Conservation (phyloP, 2,329 filamentous ascomycete genomes). For the Shiraia sp. region DNA sequence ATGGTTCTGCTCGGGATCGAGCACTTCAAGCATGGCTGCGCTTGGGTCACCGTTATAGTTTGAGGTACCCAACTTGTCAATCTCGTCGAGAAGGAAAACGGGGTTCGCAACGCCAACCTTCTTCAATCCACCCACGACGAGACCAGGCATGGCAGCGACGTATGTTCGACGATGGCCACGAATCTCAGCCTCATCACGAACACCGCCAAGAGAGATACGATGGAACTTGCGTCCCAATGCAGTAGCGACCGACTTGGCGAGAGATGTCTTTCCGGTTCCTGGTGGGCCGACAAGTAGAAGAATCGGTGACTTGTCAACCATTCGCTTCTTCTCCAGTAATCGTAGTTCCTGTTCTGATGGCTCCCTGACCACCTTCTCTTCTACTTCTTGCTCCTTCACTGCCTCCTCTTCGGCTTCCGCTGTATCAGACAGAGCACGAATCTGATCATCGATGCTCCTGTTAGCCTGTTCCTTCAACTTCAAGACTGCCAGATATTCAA, state of each 20-base stretch:
- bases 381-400: conserved; percentile 44
- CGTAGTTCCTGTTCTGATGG: conserved; percentile 64
- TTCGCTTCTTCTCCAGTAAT: conserved; percentile 76
- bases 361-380: conserved; percentile 46
- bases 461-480: conserved; percentile 93
- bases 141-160: conserved; percentile 96
- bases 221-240: conserved; percentile 95
- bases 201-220: conserved; percentile 92
- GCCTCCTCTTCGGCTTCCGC: conserved; percentile 40
- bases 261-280: conserved; percentile 92
- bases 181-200: conserved; percentile 95
- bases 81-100: conserved; percentile 94
- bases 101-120: conserved; percentile 96
- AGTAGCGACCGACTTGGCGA: conserved; percentile 90
- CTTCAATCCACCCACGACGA: conserved; percentile 90
- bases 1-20: conserved; percentile 96
- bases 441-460: conserved; percentile 77
- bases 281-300: conserved; percentile 90
- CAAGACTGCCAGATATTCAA: conserved; percentile 96
- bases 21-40: conserved; percentile 95
- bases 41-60: conserved; percentile 96
- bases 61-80: conserved; percentile 90
- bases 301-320: conserved; percentile 95
- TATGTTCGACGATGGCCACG: conserved; percentile 93
- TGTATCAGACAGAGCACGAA: conserved; percentile 59